Evolutionary conservation across 2,329 filamentous ascomycete species (phyloP), one percentile per base, ranked within the genome.

Genomic region (Achaetomium macrosporum): DNA sequence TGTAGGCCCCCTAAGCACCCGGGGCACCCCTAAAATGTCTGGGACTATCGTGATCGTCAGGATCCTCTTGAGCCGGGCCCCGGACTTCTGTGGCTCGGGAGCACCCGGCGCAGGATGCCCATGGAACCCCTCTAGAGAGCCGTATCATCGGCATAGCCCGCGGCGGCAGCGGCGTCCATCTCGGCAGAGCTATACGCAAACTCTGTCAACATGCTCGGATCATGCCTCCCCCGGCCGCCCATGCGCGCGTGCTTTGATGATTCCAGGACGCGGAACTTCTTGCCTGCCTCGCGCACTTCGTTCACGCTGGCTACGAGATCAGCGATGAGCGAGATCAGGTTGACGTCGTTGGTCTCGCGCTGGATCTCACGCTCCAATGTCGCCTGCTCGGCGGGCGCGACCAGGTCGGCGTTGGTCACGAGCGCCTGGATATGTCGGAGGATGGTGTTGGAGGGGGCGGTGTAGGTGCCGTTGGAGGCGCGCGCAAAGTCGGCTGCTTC

Each of bases 371-470:
- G 75, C 29, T 83, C 76, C 64, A 92, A 88, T 0, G 81, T 76
- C 41, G 77, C 75, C 25, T 76, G 72, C 61, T 88, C 78, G 2
- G 85, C 77, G 3, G 92, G 90, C 5, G 86, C 83, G 50, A 96
- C 79, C 16, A 97, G 84, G 37, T 87, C 87, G 29, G 96, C 79
- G 47, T 92, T 87, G 46, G 85, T 85, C 57, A 96, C 81, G 39
- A 96, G 84, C 2, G 91, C 87, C 64, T 91, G 88, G 58, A 96
- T 90, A 58, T 89, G 89, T 57, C 93, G 90, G 31, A 99, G 82
- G 40, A 96, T 84, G 1, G 83, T 78, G 64, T 90, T 80, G 7
- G 89, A 82, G 0, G 77, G 77, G 1, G 66, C 68, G 67, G 64
- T 74, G 29, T 71, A 64, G 25, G 64, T 57, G 12, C 57, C 59